These are phyloP conservation scores for Collybia nuda DNA, from an alignment of 768 basidiomycete species.

Conservation along the genomic window DNA sequence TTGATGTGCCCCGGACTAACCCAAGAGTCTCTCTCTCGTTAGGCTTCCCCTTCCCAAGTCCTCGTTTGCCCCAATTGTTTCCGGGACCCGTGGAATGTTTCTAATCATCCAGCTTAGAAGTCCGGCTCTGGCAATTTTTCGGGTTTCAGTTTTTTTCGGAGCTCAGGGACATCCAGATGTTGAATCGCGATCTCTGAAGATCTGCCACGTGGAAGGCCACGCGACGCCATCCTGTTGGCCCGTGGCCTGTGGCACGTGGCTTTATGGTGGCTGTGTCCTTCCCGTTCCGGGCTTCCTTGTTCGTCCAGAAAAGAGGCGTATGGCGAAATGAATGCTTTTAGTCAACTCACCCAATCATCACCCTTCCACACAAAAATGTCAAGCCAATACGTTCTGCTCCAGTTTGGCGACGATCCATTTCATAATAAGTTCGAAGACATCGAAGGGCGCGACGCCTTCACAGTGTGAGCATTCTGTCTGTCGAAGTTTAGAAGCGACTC, in stretches of 20 bases:
- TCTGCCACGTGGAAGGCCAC: constrained; percentile 35
- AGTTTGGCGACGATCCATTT: constrained; percentile 66
- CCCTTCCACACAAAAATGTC: constrained; percentile 16
- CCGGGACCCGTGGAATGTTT: too few species aligned
- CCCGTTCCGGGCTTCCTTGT: constrained; percentile 37
- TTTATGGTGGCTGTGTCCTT: constrained; percentile 25
- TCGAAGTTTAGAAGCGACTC: constrained; percentile 6
- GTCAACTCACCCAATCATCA: constrained; percentile 16
- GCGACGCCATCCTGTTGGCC: constrained; percentile 16
- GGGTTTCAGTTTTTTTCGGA: too few species aligned
- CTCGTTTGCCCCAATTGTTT: too few species aligned
- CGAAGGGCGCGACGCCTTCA: constrained; percentile 64
- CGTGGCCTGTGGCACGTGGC: constrained; percentile 25
- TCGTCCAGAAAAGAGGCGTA: constrained; percentile 12
- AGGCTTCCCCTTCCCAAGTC: too few species aligned
- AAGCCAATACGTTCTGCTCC: constrained; percentile 49
- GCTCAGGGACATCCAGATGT: background rate
- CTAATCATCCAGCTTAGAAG: too few species aligned
- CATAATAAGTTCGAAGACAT: constrained; percentile 61
- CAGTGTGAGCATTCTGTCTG: constrained; percentile 47
- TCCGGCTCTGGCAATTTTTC: too few species aligned
- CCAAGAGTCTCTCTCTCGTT: too few species aligned
- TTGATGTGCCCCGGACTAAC: too few species aligned
- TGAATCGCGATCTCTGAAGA: background rate
- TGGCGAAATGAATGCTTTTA: constrained; percentile 13